Evolutionary conservation across 805 yeast species (phyloP), one percentile per base, ranked within the genome.

Genomic region (Candida pini): DNA sequence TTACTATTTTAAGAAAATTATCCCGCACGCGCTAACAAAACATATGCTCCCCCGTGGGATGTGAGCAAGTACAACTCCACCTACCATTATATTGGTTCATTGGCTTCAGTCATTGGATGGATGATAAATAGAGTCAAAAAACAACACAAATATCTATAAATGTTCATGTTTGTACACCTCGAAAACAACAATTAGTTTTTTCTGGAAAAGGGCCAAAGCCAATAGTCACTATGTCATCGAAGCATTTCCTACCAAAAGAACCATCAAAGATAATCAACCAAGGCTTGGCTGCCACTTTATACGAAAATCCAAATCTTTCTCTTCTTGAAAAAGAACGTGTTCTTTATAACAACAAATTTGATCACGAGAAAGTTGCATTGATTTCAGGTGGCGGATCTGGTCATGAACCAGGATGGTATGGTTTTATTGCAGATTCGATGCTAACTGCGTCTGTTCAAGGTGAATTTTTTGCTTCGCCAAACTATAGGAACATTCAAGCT

Each of bases 371-470:
- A 20, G 64, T 63, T 9, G 42, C 64, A 1, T 40, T 64, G 18
- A 62, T 64, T 25, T 49, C 60, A 36, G 69, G 69, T 10, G 69
- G 69, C 15, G 70, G 70, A 4, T 63, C 68, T 7, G 69, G 69
- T 13, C 69, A 64, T 39, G 69, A 64, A 38, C 69, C 69, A 6
- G 67, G 67, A 1, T 60, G 60, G 58, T 52, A 57, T 35, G 69
- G 69, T 1, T 52, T 63, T 30, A 68, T 64, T 12, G 60, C 64
- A 12, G 40, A 51, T 20, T 67, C 64, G 1, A 61, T 62, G 66
- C 46, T 64, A 10, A 34, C 62, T 10, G 67, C 67, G 4, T 58
- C 62, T 16, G 68, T 63, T 17, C 66, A 61, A 36, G 69, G 69
- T 18, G 66, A 62, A 30, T 58, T 64, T 4, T 64, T 64, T 49